phyloP scores from a whole-genome alignment of 352 stramenopile species.

The Pythium vanterpoolii region DNA sequence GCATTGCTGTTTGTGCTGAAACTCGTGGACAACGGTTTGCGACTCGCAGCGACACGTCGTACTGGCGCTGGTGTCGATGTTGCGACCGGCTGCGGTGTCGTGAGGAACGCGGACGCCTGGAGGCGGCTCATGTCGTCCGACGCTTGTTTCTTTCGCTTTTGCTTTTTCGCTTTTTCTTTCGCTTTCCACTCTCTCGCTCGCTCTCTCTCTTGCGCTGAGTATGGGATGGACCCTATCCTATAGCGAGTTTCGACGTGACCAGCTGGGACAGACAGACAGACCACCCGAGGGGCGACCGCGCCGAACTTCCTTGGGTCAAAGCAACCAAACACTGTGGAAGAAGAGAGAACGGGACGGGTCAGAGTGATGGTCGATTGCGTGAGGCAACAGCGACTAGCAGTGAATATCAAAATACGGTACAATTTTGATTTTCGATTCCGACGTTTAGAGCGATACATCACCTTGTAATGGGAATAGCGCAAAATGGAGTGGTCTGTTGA shows the following conservation, averaged over 20 bases:
- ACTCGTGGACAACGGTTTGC: background rate
- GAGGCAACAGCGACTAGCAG: no score
- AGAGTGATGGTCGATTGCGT: no score
- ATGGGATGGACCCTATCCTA: no score
- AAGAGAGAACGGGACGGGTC: background rate
- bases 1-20: slow-evolving; percentile 6
- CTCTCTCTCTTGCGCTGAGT: background rate
- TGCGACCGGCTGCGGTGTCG: background rate
- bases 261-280: background rate
- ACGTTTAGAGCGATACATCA: no score
- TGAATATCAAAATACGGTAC: no score
- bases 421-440: no score
- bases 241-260: background rate
- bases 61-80: background rate
- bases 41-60: background rate
- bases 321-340: background rate
- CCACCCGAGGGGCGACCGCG: no score
- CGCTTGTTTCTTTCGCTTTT: background rate
- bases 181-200: no score
- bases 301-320: no score
- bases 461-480: no score
- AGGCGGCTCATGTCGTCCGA: background rate
- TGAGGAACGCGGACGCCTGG: background rate
- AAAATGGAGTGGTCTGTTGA: no score
- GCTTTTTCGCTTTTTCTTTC: background rate